Evolutionary conservation across 2,329 filamentous ascomycete genomes (phyloP), one percentile per base, ranked within the genome.

Genomic region (Aspergillus jensenii): DNA sequence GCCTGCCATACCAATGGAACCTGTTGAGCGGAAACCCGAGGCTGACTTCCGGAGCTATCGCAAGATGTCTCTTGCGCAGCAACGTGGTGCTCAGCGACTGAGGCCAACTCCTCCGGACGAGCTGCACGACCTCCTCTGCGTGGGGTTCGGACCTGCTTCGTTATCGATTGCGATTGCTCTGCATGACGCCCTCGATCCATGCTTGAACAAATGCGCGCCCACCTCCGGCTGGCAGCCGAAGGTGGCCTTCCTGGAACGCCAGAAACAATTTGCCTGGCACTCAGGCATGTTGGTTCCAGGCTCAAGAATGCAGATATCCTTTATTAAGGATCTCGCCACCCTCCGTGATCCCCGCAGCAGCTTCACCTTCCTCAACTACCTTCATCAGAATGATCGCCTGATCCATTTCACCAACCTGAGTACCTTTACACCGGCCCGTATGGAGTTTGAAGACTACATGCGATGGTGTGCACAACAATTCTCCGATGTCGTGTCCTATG

Each of bases 261-360:
- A 98, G 76, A 70, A 81, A 33, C 79, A 82, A 48, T 98, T 98
- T 71, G 86, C 90, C 58, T 98, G 93, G 93, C 93, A 98, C 75
- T 87, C 91, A 0, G 93, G 93, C 59, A 98, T 98, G 93, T 86
- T 97, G 59, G 84, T 98, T 3, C 91, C 92, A 0, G 93, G 92
- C 5, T 90, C 93, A 52, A 92, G 90, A 78, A 98, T 98, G 93
- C 93, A 98, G 73, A 98, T 98, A 67, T 96, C 91, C 9, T 98
- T 96, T 79, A 84, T 98, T 78, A 98, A 98, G 79, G 93, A 98
- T 72, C 85, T 98, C 74, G 93, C 93, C 3, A 95, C 91, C 3
- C 82, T 96, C 65, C 85, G 93, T 58, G 88, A 98, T 72, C 93
- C 93, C 7, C 86, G 89, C 62, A 96, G 90, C 64, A 84, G 92